Percentiles rank a stretch among this genome's conserved stretches.
These are phyloP conservation scores for Sporothrix pseudoabietina DNA, from an alignment of 2,329 filamentous ascomycete species.

Conservation along the genomic window DNA sequence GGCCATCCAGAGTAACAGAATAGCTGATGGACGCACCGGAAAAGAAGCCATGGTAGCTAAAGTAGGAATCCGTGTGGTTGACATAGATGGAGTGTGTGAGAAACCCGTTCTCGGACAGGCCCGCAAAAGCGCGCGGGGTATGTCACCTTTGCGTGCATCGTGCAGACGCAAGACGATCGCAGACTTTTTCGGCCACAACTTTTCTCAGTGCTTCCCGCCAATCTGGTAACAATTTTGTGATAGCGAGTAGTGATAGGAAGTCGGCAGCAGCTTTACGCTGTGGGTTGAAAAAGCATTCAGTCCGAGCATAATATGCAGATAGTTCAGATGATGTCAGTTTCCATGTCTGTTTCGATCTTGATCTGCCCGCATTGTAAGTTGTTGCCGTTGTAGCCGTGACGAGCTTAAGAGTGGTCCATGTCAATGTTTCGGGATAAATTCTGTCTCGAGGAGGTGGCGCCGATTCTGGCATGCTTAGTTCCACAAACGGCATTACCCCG, in stretches of 20 bases:
- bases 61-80: background rate
- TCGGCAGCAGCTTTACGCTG: too few relatives aligned
- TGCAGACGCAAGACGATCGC: too few relatives aligned
- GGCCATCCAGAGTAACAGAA: background rate
- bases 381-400: background rate
- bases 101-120: background rate
- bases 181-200: too few relatives aligned
- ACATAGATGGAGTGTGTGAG: background rate
- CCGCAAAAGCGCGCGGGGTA: conserved; percentile 4
- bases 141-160: background rate
- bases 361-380: background rate
- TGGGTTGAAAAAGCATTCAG: too few relatives aligned
- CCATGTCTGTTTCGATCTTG: background rate
- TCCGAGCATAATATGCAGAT: too few relatives aligned
- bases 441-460: background rate
- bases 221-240: too few relatives aligned
- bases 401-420: background rate
- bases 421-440: background rate
- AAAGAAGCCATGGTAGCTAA: background rate
- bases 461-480: background rate
- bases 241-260: too few relatives aligned
- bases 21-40: background rate
- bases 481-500: background rate
- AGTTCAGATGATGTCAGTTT: too few relatives aligned
- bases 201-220: too few relatives aligned